These are phyloP conservation scores for Pseudopyrenochaeta lycopersici DNA, from an alignment of 2,329 filamentous ascomycete genomes.

Conservation along the genomic window DNA sequence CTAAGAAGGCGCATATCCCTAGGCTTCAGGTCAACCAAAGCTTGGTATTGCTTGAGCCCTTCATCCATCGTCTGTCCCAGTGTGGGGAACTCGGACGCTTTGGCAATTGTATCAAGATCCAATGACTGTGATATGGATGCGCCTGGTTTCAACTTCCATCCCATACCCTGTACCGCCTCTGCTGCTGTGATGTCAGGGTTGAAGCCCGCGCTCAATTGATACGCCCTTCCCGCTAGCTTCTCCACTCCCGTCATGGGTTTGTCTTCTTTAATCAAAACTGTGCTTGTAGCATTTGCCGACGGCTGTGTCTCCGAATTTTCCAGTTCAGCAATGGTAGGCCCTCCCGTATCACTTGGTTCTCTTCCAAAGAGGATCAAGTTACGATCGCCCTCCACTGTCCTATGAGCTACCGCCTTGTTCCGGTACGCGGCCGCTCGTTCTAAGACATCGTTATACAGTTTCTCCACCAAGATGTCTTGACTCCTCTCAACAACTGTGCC, in stretches of 20 bases:
- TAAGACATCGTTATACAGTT: slow-evolving; percentile 92
- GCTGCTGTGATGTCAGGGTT: slow-evolving; percentile 76
- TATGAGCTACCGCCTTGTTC: slow-evolving; percentile 74
- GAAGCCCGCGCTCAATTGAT: slow-evolving; percentile 72
- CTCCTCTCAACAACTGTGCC: slow-evolving; percentile 79
- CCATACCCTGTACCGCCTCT: slow-evolving; percentile 79
- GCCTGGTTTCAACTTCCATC: slow-evolving; percentile 77
- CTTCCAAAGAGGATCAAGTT: slow-evolving; percentile 83
- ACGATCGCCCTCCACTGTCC: slow-evolving; percentile 82
- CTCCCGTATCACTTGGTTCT: slow-evolving; percentile 67
- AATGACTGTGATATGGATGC: slow-evolving; percentile 71
- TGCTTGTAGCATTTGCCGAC: slow-evolving; percentile 58
- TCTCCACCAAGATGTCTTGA: slow-evolving; percentile 85
- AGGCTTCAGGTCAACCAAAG: slow-evolving; percentile 80
- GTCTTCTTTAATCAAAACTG: slow-evolving; percentile 45
- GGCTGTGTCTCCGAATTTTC: slow-evolving; percentile 71
- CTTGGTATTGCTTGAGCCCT: slow-evolving; percentile 86
- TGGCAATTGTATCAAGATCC: slow-evolving; percentile 73
- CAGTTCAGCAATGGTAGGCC: slow-evolving; percentile 74
- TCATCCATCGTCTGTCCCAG: slow-evolving; percentile 92
- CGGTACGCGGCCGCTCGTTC: slow-evolving; percentile 92
- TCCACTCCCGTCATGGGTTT: slow-evolving; percentile 62
- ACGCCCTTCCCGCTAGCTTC: slow-evolving; percentile 75
- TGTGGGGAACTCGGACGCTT: slow-evolving; percentile 70
- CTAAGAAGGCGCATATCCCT: slow-evolving; percentile 92